Evolutionary conservation across 2,329 filamentous ascomycete genomes (phyloP).

Genomic region (Fusarium robinianum): DNA sequence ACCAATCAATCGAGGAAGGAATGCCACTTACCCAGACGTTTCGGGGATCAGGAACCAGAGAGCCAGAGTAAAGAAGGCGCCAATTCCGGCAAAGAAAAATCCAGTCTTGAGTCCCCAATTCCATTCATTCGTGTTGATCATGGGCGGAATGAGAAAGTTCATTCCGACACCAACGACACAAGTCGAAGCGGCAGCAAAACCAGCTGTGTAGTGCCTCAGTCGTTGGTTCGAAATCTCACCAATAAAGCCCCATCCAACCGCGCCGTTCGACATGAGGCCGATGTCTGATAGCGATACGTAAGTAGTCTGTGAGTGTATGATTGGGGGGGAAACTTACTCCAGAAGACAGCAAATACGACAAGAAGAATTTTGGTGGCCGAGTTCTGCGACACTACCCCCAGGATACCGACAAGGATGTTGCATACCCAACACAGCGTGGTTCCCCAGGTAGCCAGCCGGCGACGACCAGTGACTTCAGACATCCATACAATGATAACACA

Average conservation of each 20-base stretch:
- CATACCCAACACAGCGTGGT: neutral
- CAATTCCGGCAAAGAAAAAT: constrained; percentile 37
- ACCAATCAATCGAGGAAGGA: too few species aligned
- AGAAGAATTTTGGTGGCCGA: neutral
- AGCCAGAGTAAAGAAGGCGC: constrained; percentile 29
- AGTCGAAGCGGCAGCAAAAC: constrained; percentile 36
- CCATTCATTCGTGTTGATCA: constrained; percentile 38
- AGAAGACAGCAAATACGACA: constrained; percentile 1
- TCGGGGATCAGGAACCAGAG: constrained; percentile 40
- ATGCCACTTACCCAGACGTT: constrained; percentile 35
- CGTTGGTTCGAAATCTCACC: constrained; percentile 45
- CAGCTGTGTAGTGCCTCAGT: constrained; percentile 39
- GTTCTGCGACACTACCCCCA: neutral
- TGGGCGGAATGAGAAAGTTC: constrained; percentile 37
- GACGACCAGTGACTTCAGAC: constrained; percentile 1
- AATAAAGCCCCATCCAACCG: constrained; percentile 36
- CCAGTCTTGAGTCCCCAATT: constrained; percentile 40
- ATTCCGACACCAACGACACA: constrained; percentile 32
- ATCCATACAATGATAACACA: constrained; percentile 4
- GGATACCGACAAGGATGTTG: neutral
- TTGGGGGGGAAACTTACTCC: neutral
- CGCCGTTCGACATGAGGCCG: constrained; percentile 31
- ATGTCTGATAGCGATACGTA: constrained; percentile 26
- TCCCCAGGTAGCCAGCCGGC: neutral
- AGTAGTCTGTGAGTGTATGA: constrained; percentile 8